Base-by-base conservation (phyloP, 2,329 filamentous ascomycete genomes). In the Phoma sp. region DNA sequence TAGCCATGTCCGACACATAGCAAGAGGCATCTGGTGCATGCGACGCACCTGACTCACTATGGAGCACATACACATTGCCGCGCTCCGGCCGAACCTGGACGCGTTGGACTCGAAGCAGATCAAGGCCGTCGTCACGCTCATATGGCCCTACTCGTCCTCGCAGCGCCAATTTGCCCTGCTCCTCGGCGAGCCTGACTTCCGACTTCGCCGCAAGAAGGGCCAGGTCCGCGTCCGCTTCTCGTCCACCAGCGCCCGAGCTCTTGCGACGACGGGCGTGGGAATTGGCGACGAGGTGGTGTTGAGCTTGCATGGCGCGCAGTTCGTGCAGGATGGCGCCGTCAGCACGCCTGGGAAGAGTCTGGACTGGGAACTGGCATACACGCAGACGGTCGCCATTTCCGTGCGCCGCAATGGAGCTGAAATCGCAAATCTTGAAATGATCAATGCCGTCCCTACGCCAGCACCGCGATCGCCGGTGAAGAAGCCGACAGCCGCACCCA, bases 111-210 rank as follows among this genome's bases (percentile, higher is more conserved):
- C 69, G 15, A 71, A 70, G 60, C 65, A 71, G 17, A 71, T 96
- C 26, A 83, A 85, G 53, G 92, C 90, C 32, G 81, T 90, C 14
- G 85, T 97, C 18, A 93, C 92, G 7, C 85, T 98, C 29, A 87
- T 91, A 53, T 98, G 93, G 93, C 93, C 93, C 0, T 97, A 91
- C 75, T 96, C 90, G 60, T 89, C 89, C 18, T 86, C 91, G 21
- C 89, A 84, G 25, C 84, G 84, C 47, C 87, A 87, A 32, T 83
- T 92, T 62, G 88, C 91, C 21, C 87, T 97, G 43, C 83, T 96
- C 17, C 83, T 98, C 28, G 90, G 90, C 38, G 93, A 97, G 66
- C 87, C 87, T 38, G 92, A 97, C 72, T 90, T 93, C 67, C 88
- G 91, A 40, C 81, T 93, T 43, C 90, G 93, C 50, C 85, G 86